Conservation (phyloP, 306 rosid genomes). For the Bauhinia variegata region DNA sequence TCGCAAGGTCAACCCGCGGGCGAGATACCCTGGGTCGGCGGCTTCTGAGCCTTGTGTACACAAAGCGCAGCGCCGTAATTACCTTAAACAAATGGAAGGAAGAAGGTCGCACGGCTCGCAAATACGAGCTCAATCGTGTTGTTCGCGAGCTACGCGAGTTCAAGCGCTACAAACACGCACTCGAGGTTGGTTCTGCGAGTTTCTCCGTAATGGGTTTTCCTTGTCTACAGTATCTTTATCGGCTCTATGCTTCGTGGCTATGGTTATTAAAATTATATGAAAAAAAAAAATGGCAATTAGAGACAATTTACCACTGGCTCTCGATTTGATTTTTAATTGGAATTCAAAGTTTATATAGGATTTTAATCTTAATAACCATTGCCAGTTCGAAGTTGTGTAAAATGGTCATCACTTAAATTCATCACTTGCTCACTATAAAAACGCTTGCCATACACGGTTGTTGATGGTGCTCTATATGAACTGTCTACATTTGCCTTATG, state of each 20-base stretch:
- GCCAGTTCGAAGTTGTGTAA: not conserved
- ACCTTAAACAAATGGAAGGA: slow-evolving; percentile 82
- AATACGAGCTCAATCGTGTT: slow-evolving; percentile 86
- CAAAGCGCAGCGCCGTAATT: slow-evolving; percentile 81
- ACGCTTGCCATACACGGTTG: not conserved
- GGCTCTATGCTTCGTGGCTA: not conserved
- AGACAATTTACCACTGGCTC: not conserved
- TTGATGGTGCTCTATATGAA: slow-evolving; percentile 7
- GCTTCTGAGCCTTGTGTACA: slow-evolving; percentile 69
- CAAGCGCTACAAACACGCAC: slow-evolving; percentile 86
- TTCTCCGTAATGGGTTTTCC: not conserved
- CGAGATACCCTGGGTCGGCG: slow-evolving; percentile 75
- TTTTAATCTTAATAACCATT: not conserved
- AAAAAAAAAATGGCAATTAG: slow-evolving; percentile 4
- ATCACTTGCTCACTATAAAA: not conserved
- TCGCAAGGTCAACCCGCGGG: slow-evolving; percentile 35
- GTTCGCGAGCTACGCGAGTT: slow-evolving; percentile 88
- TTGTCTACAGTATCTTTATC: too few relatives aligned
- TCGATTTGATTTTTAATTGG: not conserved
- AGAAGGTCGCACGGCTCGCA: slow-evolving; percentile 67
- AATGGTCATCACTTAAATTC: not conserved
- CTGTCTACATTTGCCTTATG: not conserved
- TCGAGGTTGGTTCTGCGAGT: too few relatives aligned
- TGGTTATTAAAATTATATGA: too few relatives aligned
- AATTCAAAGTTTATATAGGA: not conserved